phyloP scores from a whole-genome alignment of 2,329 filamentous ascomycete species.

The Colletotrichum sp. region DNA sequence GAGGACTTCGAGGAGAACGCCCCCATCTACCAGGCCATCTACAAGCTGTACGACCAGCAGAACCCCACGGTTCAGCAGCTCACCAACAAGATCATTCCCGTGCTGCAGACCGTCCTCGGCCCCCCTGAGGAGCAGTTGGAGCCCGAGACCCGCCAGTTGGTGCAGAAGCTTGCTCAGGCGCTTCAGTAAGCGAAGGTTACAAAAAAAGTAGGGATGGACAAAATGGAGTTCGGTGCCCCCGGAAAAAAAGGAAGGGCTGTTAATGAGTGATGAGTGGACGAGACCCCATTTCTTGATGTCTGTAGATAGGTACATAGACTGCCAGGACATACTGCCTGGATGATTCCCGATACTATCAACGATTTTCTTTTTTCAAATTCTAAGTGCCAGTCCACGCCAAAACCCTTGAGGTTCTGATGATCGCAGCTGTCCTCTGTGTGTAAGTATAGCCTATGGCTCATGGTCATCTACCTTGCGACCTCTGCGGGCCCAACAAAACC shows the following conservation, averaged over 20 bases:
- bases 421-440: background rate
- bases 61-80: conserved; percentile 74
- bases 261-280: conserved; percentile 23
- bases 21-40: conserved; percentile 89
- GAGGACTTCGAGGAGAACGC: conserved; percentile 98
- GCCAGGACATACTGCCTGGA: conserved; percentile 13
- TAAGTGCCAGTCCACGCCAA: background rate
- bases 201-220: background rate
- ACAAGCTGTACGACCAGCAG: conserved; percentile 77
- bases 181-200: conserved; percentile 27
- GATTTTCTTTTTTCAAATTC: background rate
- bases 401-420: accelerated
- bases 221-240: conserved; percentile 1
- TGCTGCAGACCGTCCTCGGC: conserved; percentile 76
- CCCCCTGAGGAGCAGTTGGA: conserved; percentile 79
- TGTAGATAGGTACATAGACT: conserved; percentile 22
- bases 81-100: conserved; percentile 70
- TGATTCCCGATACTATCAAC: conserved; percentile 20
- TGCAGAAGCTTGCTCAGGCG: conserved; percentile 66
- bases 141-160: conserved; percentile 69
- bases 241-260: background rate
- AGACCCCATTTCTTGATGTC: conserved; percentile 20
- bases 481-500: background rate
- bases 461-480: background rate
- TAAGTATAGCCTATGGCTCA: background rate